Conservation (phyloP, 805 yeast species). For the Candida nonsorbophila region DNA sequence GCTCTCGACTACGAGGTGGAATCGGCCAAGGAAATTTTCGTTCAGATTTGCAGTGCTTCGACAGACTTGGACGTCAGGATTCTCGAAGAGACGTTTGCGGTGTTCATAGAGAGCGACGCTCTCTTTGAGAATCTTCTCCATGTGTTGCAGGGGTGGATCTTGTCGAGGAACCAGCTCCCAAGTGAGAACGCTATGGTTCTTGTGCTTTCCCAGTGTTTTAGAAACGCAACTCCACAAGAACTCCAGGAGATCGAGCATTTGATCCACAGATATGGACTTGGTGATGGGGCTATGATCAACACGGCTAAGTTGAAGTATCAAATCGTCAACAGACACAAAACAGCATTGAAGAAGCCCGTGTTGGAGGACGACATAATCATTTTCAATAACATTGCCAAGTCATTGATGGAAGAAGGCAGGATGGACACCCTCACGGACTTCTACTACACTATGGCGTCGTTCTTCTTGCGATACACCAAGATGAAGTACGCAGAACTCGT, state of each 20-base stretch:
- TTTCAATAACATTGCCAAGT: constrained; percentile 10
- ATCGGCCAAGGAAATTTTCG: constrained; percentile 19
- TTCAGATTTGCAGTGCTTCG: constrained; percentile 3
- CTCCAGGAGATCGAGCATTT: constrained; percentile 13
- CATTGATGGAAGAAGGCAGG: neutral
- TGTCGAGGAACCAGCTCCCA: constrained; percentile 15
- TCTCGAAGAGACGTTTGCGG: constrained; percentile 20
- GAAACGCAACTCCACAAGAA: constrained; percentile 24
- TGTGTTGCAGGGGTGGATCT: constrained; percentile 22
- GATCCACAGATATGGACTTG: constrained; percentile 13
- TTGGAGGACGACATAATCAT: constrained; percentile 16
- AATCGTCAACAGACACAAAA: constrained; percentile 21
- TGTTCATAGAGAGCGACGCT: constrained; percentile 20
- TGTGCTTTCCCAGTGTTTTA: constrained; percentile 22
- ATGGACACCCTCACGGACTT: constrained; percentile 11
- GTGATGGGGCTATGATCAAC: constrained; percentile 18
- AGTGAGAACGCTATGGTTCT: constrained; percentile 20
- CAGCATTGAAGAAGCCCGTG: constrained; percentile 18
- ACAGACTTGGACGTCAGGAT: constrained; percentile 15
- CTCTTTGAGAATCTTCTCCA: constrained; percentile 23
- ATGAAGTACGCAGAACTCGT: constrained; percentile 22
- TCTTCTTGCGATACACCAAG: constrained; percentile 22
- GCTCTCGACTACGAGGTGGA: constrained; percentile 29
- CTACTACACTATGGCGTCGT: constrained; percentile 22
- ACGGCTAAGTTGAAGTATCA: constrained; percentile 15